Percentiles rank a stretch among this genome's conserved stretches.
Evolutionary conservation across 2,329 filamentous ascomycete genomes (phyloP).

Genomic region (Exophiala sp.): DNA sequence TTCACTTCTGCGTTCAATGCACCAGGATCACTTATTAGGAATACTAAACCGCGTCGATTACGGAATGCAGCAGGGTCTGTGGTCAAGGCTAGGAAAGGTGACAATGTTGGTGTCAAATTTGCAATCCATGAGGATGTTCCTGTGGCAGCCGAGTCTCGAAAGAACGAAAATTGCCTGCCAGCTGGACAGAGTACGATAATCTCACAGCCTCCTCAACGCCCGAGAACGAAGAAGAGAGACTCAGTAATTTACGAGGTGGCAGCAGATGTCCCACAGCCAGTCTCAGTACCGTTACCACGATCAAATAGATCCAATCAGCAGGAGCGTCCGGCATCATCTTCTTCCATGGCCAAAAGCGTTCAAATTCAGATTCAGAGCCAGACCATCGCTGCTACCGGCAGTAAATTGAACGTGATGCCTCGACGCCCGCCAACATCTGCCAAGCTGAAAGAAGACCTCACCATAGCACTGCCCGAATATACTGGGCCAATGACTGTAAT

Average conservation of each 20-base stretch:
- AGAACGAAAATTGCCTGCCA: conserved; percentile 15
- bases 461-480: conserved; percentile 8
- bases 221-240: conserved; percentile 25
- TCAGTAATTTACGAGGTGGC: no score
- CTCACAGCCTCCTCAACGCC: conserved; percentile 40
- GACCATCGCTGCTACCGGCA: no score
- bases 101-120: conserved; percentile 30
- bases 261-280: no score
- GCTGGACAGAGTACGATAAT: conserved; percentile 16
- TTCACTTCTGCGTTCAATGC: conserved; percentile 40
- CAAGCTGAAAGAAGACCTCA: neutral
- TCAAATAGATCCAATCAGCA: no score
- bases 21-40: conserved; percentile 20
- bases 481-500: neutral
- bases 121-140: conserved; percentile 38
- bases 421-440: neutral
- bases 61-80: conserved; percentile 26
- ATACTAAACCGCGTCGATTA: conserved; percentile 28
- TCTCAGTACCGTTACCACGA: no score
- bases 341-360: no score
- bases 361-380: no score
- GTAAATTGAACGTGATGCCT: neutral
- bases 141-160: conserved; percentile 3
- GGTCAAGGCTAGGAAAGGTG: conserved; percentile 26
- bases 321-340: no score